A percentile compares a stretch with the other conserved stretches of the same genome.
Conservation (phyloP, 306 rosid genomes). For the Cajanus cajan region DNA sequence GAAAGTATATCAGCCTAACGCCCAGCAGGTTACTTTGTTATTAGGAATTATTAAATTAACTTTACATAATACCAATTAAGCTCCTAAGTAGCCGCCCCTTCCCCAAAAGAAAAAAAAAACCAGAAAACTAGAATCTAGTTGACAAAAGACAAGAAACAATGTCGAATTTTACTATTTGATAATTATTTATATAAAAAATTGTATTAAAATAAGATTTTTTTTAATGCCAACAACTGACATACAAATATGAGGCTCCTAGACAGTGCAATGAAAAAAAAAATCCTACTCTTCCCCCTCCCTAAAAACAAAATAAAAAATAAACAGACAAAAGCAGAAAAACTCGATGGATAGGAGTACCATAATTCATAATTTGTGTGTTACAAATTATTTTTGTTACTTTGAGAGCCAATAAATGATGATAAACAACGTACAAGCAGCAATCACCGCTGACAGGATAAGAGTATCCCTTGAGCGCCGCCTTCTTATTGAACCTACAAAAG, state of each 20-base stretch:
- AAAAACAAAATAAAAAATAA: not conserved
- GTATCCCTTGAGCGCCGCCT: constrained; percentile 92
- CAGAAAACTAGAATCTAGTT: not conserved
- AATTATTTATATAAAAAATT: not conserved
- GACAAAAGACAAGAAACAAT: not conserved
- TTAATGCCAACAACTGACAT: not conserved
- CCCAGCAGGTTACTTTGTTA: not conserved
- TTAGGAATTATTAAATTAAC: not conserved
- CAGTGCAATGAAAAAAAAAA: constrained; percentile 14
- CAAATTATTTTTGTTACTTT: constrained; percentile 50
- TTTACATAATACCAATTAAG: not conserved
- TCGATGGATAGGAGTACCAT: constrained; percentile 25
- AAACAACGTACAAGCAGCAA: constrained; percentile 96
- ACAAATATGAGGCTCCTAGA: constrained; percentile 28
- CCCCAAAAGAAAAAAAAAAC: not conserved
- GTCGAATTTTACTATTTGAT: not conserved
- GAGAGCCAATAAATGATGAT: constrained; percentile 97
- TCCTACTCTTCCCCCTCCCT: not conserved
- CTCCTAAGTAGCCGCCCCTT: not conserved
- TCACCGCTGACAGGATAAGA: constrained; percentile 81
- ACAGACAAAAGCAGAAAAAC: not conserved
- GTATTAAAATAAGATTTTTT: not conserved
- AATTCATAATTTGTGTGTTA: constrained; percentile 30
- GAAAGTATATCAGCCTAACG: not conserved
- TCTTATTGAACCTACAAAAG: constrained; percentile 74